Evolutionary conservation across 2,329 filamentous ascomycete genomes (phyloP).

Genomic region (Aureobasidium sp.): DNA sequence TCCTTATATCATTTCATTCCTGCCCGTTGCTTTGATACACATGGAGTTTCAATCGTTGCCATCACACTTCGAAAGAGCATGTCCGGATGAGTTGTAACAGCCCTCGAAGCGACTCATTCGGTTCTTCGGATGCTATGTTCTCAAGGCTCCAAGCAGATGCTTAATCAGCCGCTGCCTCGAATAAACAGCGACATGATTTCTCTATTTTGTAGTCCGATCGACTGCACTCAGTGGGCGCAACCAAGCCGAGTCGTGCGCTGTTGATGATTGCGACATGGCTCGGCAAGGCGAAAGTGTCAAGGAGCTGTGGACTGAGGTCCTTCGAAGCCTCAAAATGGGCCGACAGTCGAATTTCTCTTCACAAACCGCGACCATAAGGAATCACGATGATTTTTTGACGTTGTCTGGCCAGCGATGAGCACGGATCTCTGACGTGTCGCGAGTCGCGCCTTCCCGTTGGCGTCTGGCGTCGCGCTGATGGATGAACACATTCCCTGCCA

Average conservation of each 20-base stretch:
- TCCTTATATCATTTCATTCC: background rate
- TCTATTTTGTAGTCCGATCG: background rate
- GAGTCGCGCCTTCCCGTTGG: slow-evolving; percentile 4
- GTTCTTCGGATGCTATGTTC: background rate
- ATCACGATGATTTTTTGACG: background rate
- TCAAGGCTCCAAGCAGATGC: background rate
- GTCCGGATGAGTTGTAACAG: background rate
- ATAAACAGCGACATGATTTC: background rate
- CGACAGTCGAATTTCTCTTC: no score
- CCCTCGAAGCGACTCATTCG: background rate
- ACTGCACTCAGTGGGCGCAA: background rate
- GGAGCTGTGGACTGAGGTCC: background rate
- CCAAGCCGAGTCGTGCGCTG: background rate
- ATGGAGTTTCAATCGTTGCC: background rate
- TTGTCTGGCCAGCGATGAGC: background rate
- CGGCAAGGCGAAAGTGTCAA: background rate
- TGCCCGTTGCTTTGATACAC: background rate
- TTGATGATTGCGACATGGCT: background rate
- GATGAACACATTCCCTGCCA: background rate
- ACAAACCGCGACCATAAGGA: background rate
- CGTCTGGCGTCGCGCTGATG: background rate
- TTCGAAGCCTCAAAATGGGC: background rate
- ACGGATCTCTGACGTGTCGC: slow-evolving; percentile 5
- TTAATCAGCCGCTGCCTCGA: background rate
- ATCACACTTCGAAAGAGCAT: background rate